Percentiles rank a stretch among this genome's conserved stretches.
Evolutionary conservation across 2,329 filamentous ascomycete genomes (phyloP).

Genomic region (Aspergillus texensis): DNA sequence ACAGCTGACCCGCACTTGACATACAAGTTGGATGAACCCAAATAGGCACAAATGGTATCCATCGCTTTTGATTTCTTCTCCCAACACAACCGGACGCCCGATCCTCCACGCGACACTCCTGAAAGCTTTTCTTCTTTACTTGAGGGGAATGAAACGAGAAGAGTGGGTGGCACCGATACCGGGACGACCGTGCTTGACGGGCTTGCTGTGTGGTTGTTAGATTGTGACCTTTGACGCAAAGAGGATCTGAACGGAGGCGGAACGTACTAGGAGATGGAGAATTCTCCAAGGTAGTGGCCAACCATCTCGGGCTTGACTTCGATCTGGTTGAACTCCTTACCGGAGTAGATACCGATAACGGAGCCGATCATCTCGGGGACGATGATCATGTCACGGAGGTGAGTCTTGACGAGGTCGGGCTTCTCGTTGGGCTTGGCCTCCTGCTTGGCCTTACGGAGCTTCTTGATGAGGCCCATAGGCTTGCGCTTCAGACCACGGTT

Average conservation of each 20-base stretch:
- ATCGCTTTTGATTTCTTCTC: constrained; percentile 40
- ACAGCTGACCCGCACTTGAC: constrained; percentile 43
- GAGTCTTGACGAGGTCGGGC: constrained; percentile 98
- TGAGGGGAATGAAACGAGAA: constrained; percentile 99
- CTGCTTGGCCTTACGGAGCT: constrained; percentile 99
- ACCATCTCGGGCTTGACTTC: constrained; percentile 99
- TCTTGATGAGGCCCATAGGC: constrained; percentile 99
- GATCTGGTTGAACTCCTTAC: constrained; percentile 99
- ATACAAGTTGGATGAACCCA: constrained; percentile 42
- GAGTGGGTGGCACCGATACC: constrained; percentile 99
- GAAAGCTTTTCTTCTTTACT: constrained; percentile 66
- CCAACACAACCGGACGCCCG: constrained; percentile 34
- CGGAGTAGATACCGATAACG: constrained; percentile 99
- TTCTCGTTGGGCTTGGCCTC: constrained; percentile 99
- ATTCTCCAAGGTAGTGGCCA: constrained; percentile 98
- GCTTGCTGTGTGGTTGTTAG: constrained; percentile 75
- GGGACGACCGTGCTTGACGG: constrained; percentile 99
- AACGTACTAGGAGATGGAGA: constrained; percentile 99
- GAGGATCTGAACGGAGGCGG: neutral
- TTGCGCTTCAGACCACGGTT: constrained; percentile 99
- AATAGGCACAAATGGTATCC: constrained; percentile 32
- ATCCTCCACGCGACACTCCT: constrained; percentile 41
- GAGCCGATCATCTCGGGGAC: constrained; percentile 99
- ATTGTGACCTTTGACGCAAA: neutral
- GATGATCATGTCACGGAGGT: constrained; percentile 99